Evolutionary conservation across 306 rosid genomes (phyloP), one percentile per base, ranked within the genome.

Genomic region (Ceratonia siliqua): DNA sequence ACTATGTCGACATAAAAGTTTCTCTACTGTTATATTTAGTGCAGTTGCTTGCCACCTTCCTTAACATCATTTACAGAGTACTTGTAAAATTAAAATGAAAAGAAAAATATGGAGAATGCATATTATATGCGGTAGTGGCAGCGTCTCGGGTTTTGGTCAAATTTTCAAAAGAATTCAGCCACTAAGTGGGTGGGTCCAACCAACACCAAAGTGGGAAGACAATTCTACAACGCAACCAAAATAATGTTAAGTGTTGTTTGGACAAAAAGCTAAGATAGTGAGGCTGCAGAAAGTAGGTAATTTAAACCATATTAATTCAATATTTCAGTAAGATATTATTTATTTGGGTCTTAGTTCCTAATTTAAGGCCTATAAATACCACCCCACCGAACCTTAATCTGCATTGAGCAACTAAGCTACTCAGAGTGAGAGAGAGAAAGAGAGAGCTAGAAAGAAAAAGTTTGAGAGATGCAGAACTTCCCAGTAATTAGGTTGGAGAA

Each of bases 401-500:
- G 59, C 59, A 68, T 48, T 8, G 18, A 68, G 59, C 42, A 48
- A 11, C 5, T 17, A 71, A 24, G 35, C 41, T 24, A 38, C 11
- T 15, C 17, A 71, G 33, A 70, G 5, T 22, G 36, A 22, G 4
- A 64, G 33, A 38, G 11, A 69, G 7, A 50, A 4, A 21, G 33
- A 64, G 22, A 41, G 33, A 39, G 22, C 9, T 5, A 22, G 4
- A 38, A 5, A 39, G 4, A 55, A 1, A 10, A 6, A 2, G 9
- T 32, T 20, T 70, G 45, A 68, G 59, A 48, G 46, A 89, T 89
- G 94, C 91, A 78, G 68, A 85, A 76, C 66, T 85, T 89, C 79
- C 94, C 94, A 5, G 30, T 89, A n/a, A 87, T 89, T 59, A 85
- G 70, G 85, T 64, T 87, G 88, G 82, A 70, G 79, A 79, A 77